Percentiles rank a stretch among this genome's conserved stretches.
Conservation (phyloP, 139 green algal genomes). For the Ettlia oleoabundans region DNA sequence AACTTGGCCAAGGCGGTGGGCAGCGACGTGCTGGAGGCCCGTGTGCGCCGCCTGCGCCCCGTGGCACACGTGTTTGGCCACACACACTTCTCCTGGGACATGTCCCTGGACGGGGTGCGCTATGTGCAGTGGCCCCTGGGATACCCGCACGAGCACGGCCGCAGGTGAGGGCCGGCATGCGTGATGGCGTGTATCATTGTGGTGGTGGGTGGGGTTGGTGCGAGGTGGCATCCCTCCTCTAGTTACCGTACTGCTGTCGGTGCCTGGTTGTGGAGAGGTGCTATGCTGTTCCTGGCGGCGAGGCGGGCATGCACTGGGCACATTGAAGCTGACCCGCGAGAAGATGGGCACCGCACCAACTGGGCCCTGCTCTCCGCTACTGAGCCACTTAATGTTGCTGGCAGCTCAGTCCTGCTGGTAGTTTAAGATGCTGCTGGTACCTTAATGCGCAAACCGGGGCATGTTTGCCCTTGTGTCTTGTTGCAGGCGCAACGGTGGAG, state of each 20-base stretch:
- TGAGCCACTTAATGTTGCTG: no score
- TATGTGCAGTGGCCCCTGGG: conserved; percentile 66
- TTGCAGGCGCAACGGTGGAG: conserved; percentile 21
- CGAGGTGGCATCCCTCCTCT: no score
- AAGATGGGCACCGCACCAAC: background rate
- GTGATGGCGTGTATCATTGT: background rate
- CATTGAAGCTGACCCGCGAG: no score
- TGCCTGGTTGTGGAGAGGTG: background rate
- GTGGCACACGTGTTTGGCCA: conserved; percentile 75
- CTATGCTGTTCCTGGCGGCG: background rate
- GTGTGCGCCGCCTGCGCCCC: conserved; percentile 56
- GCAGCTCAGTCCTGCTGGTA: no score
- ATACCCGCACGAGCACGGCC: conserved; percentile 54
- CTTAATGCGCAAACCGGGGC: no score
- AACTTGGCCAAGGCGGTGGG: conserved; percentile 76
- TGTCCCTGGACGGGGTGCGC: conserved; percentile 46
- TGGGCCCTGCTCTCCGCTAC: background rate
- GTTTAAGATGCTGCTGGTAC: no score
- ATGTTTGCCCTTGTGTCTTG: no score
- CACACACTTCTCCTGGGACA: conserved; percentile 79
- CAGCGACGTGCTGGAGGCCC: conserved; percentile 54
- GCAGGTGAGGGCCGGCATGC: background rate
- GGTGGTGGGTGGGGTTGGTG: background rate
- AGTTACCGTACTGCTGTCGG: no score
- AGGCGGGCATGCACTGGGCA: no score